Conservation (phyloP, 2,329 filamentous ascomycete genomes). For the Cadophora gregata region DNA sequence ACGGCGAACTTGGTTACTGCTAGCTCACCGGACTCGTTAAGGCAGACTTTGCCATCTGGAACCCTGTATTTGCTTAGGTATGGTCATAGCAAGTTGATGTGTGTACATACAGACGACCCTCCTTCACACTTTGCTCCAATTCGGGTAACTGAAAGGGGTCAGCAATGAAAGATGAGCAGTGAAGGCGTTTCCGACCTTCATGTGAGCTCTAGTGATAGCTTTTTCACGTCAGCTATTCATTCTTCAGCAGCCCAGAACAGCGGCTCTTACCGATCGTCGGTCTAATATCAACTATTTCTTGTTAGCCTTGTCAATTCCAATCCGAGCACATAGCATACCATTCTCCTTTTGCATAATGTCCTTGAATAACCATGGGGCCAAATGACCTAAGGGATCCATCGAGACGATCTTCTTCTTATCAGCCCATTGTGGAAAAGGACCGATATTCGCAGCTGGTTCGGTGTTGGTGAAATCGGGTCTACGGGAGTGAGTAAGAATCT, state of each 20-base stretch:
- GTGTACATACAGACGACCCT: conserved; percentile 68
- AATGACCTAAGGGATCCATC: conserved; percentile 94
- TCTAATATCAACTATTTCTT: conserved; percentile 44
- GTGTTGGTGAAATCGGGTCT: conserved; percentile 80
- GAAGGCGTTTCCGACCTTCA: conserved; percentile 40
- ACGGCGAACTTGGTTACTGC: conserved; percentile 97
- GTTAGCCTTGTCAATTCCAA: conserved; percentile 30
- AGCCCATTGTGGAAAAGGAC: conserved; percentile 87
- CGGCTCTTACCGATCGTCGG: conserved; percentile 44
- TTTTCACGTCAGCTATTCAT: conserved; percentile 27
- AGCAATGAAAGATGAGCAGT: background rate
- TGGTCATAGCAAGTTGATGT: background rate
- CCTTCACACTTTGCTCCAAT: conserved; percentile 83
- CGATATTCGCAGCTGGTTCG: conserved; percentile 88
- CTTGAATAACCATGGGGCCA: conserved; percentile 83
- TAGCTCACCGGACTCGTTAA: conserved; percentile 85
- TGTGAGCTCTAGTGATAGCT: conserved; percentile 46
- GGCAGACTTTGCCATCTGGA: conserved; percentile 82
- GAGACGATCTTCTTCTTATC: conserved; percentile 94
- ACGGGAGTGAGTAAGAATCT: conserved; percentile 10
- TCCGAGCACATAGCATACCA: conserved; percentile 47
- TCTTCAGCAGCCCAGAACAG: background rate
- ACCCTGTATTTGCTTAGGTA: conserved; percentile 36
- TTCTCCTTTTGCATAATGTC: conserved; percentile 79
- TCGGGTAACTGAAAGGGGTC: conserved; percentile 70